These are phyloP conservation scores for Xylaria scruposa DNA, from an alignment of 495 filamentous ascomycete genomes.

Conservation along the genomic window DNA sequence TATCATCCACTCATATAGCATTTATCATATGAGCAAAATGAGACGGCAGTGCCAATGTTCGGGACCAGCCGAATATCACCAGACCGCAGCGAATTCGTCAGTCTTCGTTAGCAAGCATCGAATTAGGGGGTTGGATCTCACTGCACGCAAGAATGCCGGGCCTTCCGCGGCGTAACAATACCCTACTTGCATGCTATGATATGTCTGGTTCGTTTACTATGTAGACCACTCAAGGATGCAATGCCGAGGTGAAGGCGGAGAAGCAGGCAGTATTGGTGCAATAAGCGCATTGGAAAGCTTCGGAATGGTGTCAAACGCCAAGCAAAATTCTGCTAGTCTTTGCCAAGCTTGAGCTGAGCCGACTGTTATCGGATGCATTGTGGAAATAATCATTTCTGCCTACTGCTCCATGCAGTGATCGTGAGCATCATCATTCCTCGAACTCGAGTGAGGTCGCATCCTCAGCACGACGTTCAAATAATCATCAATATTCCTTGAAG, in stretches of 20 bases:
- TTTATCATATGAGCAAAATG: background rate
- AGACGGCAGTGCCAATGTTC: constrained; percentile 6
- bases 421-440: background rate
- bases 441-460: background rate
- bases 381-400: background rate
- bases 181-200: constrained; percentile 9
- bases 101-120: background rate
- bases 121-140: background rate
- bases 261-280: background rate
- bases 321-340: background rate
- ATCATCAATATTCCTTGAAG: background rate
- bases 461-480: background rate
- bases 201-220: background rate
- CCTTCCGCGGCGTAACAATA: background rate
- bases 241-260: background rate
- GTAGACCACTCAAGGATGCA: background rate
- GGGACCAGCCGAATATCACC: constrained; percentile 18
- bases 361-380: background rate
- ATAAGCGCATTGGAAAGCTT: background rate
- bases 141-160: background rate
- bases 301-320: constrained; percentile 6
- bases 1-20: background rate
- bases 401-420: constrained; percentile 1
- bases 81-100: background rate
- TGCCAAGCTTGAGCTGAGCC: constrained; percentile 19